phyloP scores from a whole-genome alignment of 108 stramenopile species.

The Stephanodiscus triporus region DNA sequence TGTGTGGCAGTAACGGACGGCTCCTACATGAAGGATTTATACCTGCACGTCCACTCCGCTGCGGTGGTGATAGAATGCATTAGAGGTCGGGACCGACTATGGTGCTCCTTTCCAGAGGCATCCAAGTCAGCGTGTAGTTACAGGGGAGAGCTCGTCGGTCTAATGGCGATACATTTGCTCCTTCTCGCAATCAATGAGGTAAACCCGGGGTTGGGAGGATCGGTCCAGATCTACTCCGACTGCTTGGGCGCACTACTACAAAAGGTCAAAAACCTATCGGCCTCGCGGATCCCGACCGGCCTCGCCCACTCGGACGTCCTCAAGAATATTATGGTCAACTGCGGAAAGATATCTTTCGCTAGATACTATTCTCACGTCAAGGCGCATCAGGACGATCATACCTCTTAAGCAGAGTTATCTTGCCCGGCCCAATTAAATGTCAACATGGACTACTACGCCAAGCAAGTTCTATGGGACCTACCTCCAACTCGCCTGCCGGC shows the following conservation, averaged over 20 bases:
- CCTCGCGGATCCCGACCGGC: not conserved
- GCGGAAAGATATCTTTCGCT: conserved; percentile 12
- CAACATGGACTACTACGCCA: too few species aligned
- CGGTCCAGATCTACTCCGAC: conserved; percentile 10
- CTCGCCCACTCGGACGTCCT: too few species aligned
- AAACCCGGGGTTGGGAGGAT: not conserved
- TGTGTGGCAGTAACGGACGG: too few species aligned
- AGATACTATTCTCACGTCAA: conserved; percentile 1
- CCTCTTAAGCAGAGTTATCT: not conserved
- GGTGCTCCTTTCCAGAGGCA: conserved; percentile 11
- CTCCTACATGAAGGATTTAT: too few species aligned
- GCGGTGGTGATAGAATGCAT: conserved; percentile 15
- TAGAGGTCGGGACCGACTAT: not conserved
- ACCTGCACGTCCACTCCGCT: not conserved
- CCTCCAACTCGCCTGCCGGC: not conserved
- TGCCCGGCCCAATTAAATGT: not conserved
- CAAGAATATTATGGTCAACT: too few species aligned
- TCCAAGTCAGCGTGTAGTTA: conserved; percentile 12
- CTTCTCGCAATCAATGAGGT: conserved; percentile 10
- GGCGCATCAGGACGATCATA: conserved; percentile 24
- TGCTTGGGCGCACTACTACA: conserved; percentile 23
- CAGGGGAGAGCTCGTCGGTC: conserved; percentile 25
- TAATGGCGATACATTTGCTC: conserved; percentile 15
- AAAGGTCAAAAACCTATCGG: not conserved
- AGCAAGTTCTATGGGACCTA: not conserved